Percentiles rank a stretch among this genome's conserved stretches.
phyloP scores from a whole-genome alignment of 1,284 basidiomycete genomes.

The Taiwanofungus camphoratus region DNA sequence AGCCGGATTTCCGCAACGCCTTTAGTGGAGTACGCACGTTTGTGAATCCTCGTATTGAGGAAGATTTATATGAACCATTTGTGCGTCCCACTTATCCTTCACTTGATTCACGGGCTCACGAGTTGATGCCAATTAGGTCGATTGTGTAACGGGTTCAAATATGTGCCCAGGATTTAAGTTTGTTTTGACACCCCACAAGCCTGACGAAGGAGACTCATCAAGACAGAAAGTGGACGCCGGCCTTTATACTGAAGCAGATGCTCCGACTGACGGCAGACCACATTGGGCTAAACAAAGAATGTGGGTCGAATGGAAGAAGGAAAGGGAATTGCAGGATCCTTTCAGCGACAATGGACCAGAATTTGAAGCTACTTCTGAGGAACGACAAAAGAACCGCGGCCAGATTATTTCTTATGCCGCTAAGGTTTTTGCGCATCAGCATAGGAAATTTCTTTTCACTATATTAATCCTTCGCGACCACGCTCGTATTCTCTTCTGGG shows the following conservation, averaged over 20 bases:
- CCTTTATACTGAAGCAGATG: background rate
- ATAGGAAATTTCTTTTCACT: conserved; percentile 4
- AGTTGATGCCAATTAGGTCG: no score
- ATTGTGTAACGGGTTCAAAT: background rate
- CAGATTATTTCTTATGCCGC: conserved; percentile 10
- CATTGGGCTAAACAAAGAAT: background rate
- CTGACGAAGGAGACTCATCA: background rate
- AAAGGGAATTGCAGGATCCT: conserved; percentile 1
- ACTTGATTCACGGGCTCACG: no score
- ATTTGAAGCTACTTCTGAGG: background rate
- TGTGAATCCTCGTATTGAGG: no score
- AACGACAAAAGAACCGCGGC: background rate
- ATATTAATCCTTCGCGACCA: conserved; percentile 9
- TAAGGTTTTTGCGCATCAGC: conserved; percentile 8
- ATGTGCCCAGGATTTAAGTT: background rate
- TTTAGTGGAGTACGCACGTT: no score
- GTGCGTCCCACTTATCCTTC: no score
- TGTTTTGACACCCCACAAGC: background rate
- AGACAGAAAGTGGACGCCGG: background rate
- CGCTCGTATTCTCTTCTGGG: conserved; percentile 9
- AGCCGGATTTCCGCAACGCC: no score
- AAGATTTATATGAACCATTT: no score
- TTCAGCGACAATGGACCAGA: conserved; percentile 1
- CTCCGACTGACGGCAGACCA: background rate
- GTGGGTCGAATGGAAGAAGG: background rate